Evolutionary conservation across 257 asterid genomes (phyloP), one percentile per base, ranked within the genome.

Genomic region (Ophiorrhiza pumila): DNA sequence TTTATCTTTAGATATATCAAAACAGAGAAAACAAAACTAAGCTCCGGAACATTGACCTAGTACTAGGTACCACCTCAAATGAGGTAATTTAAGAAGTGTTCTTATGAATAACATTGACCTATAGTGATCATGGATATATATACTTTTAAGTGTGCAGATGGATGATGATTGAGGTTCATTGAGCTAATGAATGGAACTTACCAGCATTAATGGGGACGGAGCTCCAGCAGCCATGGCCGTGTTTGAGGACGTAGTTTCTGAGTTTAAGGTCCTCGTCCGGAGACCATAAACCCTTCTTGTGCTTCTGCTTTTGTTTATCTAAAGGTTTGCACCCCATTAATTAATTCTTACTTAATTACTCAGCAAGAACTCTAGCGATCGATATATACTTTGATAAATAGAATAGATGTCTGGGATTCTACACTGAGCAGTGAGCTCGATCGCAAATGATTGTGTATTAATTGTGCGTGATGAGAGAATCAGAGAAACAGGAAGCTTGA

Each of bases 191-290:
- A n/a, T n/a, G n/a, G n/a, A n/a, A 83, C 64, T 65, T n/a, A 93
- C 98, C 97, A 2, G 98, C 96, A 84, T 87, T 90, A 85, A 81
- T 34, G 34, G 98, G 88, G 52, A 93, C 86, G 0, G 95, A 86
- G 86, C 87, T 93, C 98, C 98, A 93, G 83, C 93, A 86, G 80
- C 82, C 86, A 64, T 85, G 95, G 37, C 97, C 96, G 69, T 90
- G 68, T 6, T 72, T 78, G 52, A 80, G 71, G 50, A 93, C 74
- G 70, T 93, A 83, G 80, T 78, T 81, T 76, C 65, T 90, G 57
- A 93, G 98, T 89, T 85, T 93, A 23, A 81, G 78, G 56, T 93
- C 98, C 82, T 93, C 97, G 47, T 93, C 97, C 0, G 98, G 96
- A 2, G 96, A 89, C 98, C 97, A 93, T 4, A 93, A 65, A 0